These are phyloP conservation scores for Ustilago loliicola DNA, from an alignment of 1,284 basidiomycete genomes.

Conservation along the genomic window DNA sequence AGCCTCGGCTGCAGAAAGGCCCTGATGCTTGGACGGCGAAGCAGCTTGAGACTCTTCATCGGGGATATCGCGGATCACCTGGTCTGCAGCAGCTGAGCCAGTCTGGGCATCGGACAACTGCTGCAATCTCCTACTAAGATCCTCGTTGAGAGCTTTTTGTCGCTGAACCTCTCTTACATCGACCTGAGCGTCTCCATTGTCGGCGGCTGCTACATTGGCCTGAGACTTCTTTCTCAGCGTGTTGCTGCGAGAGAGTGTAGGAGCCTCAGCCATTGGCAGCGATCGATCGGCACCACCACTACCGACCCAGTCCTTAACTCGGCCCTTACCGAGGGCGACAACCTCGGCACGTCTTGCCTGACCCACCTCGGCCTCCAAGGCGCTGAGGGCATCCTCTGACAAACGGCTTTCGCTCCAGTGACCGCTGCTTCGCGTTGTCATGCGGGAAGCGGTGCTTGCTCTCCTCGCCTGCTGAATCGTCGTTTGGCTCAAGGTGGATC, in stretches of 20 bases:
- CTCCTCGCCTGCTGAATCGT: slow-evolving; percentile 28
- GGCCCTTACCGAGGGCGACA: slow-evolving; percentile 47
- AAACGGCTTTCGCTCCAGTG: slow-evolving; percentile 44
- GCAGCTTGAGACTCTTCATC: slow-evolving; percentile 15
- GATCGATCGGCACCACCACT: slow-evolving; percentile 19
- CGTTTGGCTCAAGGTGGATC: slow-evolving; percentile 22
- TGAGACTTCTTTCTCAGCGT: slow-evolving; percentile 34
- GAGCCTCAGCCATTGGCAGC: slow-evolving; percentile 30
- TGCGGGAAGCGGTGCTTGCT: slow-evolving; percentile 38
- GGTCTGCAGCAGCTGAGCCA: background rate
- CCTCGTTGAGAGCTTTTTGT: slow-evolving; percentile 30
- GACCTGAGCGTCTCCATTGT: background rate
- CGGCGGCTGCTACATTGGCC: background rate
- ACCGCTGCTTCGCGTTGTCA: slow-evolving; percentile 43
- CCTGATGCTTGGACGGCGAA: slow-evolving; percentile 1
- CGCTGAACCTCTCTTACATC: slow-evolving; percentile 22
- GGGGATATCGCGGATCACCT: slow-evolving; percentile 20
- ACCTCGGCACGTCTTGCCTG: slow-evolving; percentile 50
- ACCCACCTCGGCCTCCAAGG: slow-evolving; percentile 52
- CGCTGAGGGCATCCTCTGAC: slow-evolving; percentile 48
- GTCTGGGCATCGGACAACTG: slow-evolving; percentile 29
- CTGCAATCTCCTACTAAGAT: slow-evolving; percentile 23
- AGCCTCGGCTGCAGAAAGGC: background rate
- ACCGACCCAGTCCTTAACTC: slow-evolving; percentile 52
- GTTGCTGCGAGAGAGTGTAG: slow-evolving; percentile 43